phyloP scores from a whole-genome alignment of 768 basidiomycete genomes.

The Rhodotorula taiwanensis region DNA sequence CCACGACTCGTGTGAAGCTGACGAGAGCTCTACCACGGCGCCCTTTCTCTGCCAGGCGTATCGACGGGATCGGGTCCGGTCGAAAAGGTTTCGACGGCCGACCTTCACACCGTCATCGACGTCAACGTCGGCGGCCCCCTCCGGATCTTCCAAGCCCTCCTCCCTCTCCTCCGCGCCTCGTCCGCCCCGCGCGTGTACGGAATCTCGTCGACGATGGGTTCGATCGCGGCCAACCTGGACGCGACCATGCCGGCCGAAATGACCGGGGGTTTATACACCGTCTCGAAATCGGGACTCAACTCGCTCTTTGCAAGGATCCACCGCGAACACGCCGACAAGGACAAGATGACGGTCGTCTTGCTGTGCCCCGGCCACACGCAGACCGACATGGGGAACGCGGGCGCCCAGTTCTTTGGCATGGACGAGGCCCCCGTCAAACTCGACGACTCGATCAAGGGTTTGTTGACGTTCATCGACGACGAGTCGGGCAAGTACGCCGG shows the following conservation, averaged over 20 bases:
- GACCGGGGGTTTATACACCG: no score
- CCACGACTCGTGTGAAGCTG: no score
- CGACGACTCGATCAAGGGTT: neutral
- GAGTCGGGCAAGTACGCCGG: neutral
- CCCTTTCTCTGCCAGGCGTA: no score
- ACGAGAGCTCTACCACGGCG: no score
- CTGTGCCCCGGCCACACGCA: neutral
- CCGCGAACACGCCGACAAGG: neutral
- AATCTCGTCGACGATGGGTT: neutral
- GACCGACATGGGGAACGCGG: constrained; percentile 1
- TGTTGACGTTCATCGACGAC: neutral
- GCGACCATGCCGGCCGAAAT: neutral
- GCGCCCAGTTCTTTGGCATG: neutral
- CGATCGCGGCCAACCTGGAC: neutral
- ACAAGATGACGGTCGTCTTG: neutral
- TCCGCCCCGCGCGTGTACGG: neutral
- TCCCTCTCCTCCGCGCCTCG: neutral
- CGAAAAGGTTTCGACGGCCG: no score
- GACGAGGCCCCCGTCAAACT: neutral
- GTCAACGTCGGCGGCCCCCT: neutral
- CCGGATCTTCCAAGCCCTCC: neutral
- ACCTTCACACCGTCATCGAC: no score
- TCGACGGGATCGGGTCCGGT: no score
- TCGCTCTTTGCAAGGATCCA: neutral
- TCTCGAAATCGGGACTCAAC: neutral